A percentile compares a stretch with the other conserved stretches of the same genome.
phyloP scores from a whole-genome alignment of 345 rosid genomes.

The Citrus mangshanensis region DNA sequence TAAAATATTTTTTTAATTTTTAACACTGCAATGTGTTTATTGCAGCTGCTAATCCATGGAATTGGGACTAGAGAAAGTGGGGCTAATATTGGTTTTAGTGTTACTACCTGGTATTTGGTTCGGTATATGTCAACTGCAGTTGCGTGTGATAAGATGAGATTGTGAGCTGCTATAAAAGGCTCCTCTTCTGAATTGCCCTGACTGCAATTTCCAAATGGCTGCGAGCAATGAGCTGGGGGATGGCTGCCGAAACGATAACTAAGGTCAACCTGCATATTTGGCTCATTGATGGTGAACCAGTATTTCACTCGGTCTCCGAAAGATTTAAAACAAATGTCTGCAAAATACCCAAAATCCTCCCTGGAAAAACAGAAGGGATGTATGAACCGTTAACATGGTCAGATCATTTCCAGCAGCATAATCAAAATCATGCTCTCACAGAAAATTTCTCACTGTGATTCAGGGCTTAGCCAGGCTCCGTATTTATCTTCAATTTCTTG shows the following conservation, averaged over 20 bases:
- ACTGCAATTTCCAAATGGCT: slow-evolving; percentile 48
- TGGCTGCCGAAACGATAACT: slow-evolving; percentile 30
- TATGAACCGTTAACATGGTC: not conserved
- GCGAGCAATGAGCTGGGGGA: slow-evolving; percentile 56
- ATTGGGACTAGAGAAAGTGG: not conserved
- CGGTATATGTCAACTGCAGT: slow-evolving; percentile 23
- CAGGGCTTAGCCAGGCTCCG: slow-evolving; percentile 70
- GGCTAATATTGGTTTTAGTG: not conserved
- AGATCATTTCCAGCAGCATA: not conserved
- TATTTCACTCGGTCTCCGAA: slow-evolving; percentile 63
- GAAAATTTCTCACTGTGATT: slow-evolving; percentile 42
- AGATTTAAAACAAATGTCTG: slow-evolving; percentile 54
- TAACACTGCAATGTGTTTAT: too few relatives aligned
- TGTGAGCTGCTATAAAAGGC: slow-evolving; percentile 56
- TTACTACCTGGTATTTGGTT: slow-evolving; percentile 24
- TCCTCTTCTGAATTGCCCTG: slow-evolving; percentile 48
- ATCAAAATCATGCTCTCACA: not conserved
- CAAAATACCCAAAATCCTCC: slow-evolving; percentile 49
- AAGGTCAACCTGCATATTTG: slow-evolving; percentile 29
- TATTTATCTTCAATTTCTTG: slow-evolving; percentile 70
- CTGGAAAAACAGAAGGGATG: slow-evolving; percentile 14
- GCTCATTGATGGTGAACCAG: slow-evolving; percentile 69
- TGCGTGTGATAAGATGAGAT: slow-evolving; percentile 38
- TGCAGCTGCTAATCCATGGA: too few relatives aligned
- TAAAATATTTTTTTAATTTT: too few relatives aligned